Evolutionary conservation across 306 rosid genomes (phyloP), one percentile per base, ranked within the genome.

Genomic region (Acacia melanoxylon): DNA sequence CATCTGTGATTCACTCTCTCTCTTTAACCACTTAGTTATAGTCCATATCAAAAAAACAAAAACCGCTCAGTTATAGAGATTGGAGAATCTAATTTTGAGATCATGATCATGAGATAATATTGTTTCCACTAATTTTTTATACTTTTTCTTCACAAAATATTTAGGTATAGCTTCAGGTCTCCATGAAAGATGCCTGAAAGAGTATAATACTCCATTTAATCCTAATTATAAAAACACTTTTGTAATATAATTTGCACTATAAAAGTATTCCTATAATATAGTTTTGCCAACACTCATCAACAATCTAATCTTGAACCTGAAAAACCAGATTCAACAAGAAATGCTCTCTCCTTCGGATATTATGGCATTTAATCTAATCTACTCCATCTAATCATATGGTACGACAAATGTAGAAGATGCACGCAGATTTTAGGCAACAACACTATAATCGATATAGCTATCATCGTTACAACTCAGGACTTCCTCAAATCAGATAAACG

Each of bases 401-500:
- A n/a, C 14, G 42, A 42, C 3, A 8, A 12, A 73, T 9, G 25
- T 24, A 61, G 27, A 37, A 68, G 19, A 70, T 41, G 51, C 82
- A 79, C n/a, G 37, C 9, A 49, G 14, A 49, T 25, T 81, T 72
- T 83, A 66, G 68, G 79, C 86, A 85, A 76, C 73, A 56, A 48
- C 80, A 81, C 83, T 54, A 15, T 10, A 73, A 70, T 46, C 25
- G 25, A 41, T 61, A 59, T 25, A 25, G 54, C 74, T 62, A 17
- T 52, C 68, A 68, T 58, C 85, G 54, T 68, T 49, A 84, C 40
- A 83, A 79, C 56, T 70, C 72, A 80, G 31, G 67, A 67, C 27
- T 56, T 72, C 72, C 40, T 69, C 77, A 82, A 66, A 44, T 44
- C 58, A 44, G 56, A 80, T 76, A 86, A 72, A 72, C 22, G 84